These are phyloP conservation scores for Oemleria cerasiformis DNA, from an alignment of 306 rosid species.

Conservation along the genomic window DNA sequence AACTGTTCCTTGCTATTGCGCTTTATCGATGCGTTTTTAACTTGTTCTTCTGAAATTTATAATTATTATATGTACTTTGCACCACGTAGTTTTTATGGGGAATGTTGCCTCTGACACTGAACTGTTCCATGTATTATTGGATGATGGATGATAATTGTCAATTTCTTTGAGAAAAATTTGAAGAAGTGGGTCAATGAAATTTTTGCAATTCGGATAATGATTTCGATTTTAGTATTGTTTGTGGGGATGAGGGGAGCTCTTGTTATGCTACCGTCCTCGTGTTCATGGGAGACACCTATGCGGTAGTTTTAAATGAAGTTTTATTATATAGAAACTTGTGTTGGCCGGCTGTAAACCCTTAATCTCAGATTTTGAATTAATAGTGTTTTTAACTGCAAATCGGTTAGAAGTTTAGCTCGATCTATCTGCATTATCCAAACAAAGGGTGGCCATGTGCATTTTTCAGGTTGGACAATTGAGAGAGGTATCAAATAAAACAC, in stretches of 20 bases:
- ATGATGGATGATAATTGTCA: not conserved
- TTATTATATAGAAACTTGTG: not conserved
- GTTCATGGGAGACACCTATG: not conserved
- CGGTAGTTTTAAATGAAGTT: not conserved
- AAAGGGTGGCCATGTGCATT: slow-evolving; percentile 14
- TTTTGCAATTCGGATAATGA: not conserved
- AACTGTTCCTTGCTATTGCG: not conserved
- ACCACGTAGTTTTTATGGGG: not conserved
- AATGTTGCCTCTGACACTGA: not conserved
- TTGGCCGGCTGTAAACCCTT: not conserved
- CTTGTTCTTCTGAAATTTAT: not conserved
- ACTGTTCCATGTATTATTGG: not conserved
- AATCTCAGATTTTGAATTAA: not conserved
- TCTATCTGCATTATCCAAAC: not conserved
- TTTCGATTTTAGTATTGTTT: not conserved
- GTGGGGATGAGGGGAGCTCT: not conserved
- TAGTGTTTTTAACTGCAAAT: slow-evolving; percentile 1
- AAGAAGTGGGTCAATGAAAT: not conserved
- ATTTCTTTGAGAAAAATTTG: not conserved
- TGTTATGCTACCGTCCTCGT: not conserved
- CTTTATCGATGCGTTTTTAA: not conserved
- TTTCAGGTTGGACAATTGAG: slow-evolving; percentile 82
- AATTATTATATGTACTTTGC: not conserved
- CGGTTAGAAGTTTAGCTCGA: not conserved
- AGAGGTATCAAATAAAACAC: slow-evolving; percentile 63